Evolutionary conservation across 1,139 yeast species (phyloP), one percentile per base, ranked within the genome.

Genomic region (Blastobotrys ciferrii): DNA sequence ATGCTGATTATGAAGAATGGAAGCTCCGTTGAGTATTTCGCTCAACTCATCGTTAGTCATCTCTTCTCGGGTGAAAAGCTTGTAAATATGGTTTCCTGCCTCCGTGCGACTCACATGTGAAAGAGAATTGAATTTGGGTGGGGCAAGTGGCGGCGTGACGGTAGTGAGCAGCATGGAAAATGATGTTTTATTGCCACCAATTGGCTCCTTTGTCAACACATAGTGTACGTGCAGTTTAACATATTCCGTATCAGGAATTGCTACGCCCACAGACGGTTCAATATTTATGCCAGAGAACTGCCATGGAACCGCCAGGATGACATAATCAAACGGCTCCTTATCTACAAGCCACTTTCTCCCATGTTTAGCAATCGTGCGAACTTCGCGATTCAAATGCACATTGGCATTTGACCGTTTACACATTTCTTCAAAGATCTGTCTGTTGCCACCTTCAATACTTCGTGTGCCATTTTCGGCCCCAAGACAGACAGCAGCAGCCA

Each of bases 281-380:
- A 52, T 43, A 0, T 46, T 40, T 37, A 73, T 61, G 3, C 53
- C 53, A 0, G 73, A 50, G 36, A 61, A 68, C 28, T 61, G 53
- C 31, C 59, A 56, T 1, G 79, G 79, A 0, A 74, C 62, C 1
- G 78, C 77, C 17, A 75, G 54, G 13, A 75, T 59, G 5, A 75
- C 75, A 28, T 71, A 61, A 50, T 74, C 77, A 54, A 64, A 74
- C 1, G 38, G 20, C 17, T 59, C 62, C 7, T 47, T 51, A 39
- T 49, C 49, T 12, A 62, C 57, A 3, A 36, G 17, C 64, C 66
- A 62, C n/a, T 49, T 42, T 4, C 45, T 46, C 1, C 32, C 48
- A 1, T 12, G 3, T 30, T 45, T 46, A 2, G 19, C 33, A 2
- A 71, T 42, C 4, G 48, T 45, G 0, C 51, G 37, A 2, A 74